Evolutionary conservation across 345 rosid genomes (phyloP).

Genomic region (Salix viminalis): DNA sequence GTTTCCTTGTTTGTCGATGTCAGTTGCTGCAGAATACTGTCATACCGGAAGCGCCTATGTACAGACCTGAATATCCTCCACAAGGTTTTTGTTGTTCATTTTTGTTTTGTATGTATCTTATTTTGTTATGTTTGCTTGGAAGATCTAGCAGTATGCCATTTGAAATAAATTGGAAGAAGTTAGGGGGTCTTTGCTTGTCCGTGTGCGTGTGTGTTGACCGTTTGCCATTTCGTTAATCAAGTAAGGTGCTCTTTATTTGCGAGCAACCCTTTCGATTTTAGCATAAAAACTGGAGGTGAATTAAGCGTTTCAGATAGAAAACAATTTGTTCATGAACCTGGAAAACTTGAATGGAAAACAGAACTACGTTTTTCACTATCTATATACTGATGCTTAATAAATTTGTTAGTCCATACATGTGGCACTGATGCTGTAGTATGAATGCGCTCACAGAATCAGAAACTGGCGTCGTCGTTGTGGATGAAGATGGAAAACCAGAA

Average conservation of each 20-base stretch:
- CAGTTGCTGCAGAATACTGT: constrained; percentile 61
- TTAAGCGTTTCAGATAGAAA: no score
- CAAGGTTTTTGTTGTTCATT: constrained; percentile 48
- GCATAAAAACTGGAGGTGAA: no score
- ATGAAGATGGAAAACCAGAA: constrained; percentile 61
- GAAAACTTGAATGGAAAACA: neutral
- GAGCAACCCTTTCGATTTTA: no score
- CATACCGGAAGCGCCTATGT: constrained; percentile 85
- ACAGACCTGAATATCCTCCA: constrained; percentile 74
- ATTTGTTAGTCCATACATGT: neutral
- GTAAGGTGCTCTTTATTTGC: no score
- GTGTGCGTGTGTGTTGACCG: no score
- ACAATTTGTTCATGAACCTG: neutral
- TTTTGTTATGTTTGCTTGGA: no score
- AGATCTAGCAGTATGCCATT: no score
- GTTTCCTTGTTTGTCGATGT: constrained; percentile 4
- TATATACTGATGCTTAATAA: neutral
- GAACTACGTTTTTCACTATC: neutral
- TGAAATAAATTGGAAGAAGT: no score
- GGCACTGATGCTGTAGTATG: constrained; percentile 2
- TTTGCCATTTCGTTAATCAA: no score
- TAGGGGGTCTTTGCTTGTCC: no score
- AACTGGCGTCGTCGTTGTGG: constrained; percentile 38
- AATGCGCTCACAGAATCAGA: constrained; percentile 50
- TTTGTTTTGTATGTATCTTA: neutral